Conservation (phyloP, 306 rosid genomes). For the Dalbergia oliveri region DNA sequence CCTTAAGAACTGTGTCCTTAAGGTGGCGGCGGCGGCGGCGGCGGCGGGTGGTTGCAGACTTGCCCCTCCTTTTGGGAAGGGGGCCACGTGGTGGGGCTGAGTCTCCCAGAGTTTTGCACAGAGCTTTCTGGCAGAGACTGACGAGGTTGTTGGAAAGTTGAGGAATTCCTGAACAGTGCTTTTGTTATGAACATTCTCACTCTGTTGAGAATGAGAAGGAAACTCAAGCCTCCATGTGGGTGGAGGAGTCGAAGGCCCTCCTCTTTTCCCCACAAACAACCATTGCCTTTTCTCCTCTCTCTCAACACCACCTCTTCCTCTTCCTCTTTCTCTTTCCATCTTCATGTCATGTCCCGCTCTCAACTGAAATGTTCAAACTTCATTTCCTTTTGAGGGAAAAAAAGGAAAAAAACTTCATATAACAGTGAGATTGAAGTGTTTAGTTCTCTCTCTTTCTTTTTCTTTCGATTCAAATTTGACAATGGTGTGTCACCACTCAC, state of each 20-base stretch:
- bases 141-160: constrained; percentile 45
- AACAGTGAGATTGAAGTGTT: constrained; percentile 8
- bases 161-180: constrained; percentile 60
- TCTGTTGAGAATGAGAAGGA: constrained; percentile 28
- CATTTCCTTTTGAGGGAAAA: neutral
- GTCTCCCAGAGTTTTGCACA: constrained; percentile 77
- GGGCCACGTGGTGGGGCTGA: constrained; percentile 56
- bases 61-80: constrained; percentile 50
- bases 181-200: neutral
- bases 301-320: constrained; percentile 26
- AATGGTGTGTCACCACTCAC: constrained; percentile 3
- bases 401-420: neutral
- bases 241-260: constrained; percentile 70
- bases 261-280: constrained; percentile 55
- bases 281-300: constrained; percentile 51
- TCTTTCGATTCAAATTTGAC: constrained; percentile 20
- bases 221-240: constrained; percentile 79
- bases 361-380: constrained; percentile 33
- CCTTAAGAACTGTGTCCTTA: constrained; percentile 41
- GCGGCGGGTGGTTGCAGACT: constrained; percentile 37
- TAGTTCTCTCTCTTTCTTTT: neutral
- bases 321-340: constrained; percentile 18
- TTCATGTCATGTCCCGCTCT: constrained; percentile 16
- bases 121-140: constrained; percentile 75
- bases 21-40: constrained; percentile 30